phyloP scores from a whole-genome alignment of 2,329 filamentous ascomycete genomes.

The Aspergillus persii region DNA sequence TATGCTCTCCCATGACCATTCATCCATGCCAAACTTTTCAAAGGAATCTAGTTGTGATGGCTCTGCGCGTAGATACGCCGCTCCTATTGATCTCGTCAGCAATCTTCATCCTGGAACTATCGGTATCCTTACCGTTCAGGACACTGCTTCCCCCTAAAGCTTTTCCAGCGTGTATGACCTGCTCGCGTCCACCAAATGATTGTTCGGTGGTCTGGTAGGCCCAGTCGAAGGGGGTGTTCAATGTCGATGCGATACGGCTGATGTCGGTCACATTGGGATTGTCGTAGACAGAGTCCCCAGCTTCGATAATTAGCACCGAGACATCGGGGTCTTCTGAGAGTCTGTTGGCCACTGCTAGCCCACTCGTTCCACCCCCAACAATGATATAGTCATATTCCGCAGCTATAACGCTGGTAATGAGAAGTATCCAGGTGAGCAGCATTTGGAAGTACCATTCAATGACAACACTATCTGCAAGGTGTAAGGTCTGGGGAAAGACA shows the following conservation, averaged over 20 bases:
- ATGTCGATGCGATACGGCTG: slow-evolving; percentile 22
- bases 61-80: slow-evolving; percentile 38
- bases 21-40: slow-evolving; percentile 29
- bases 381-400: slow-evolving; percentile 28
- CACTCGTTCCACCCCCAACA: slow-evolving; percentile 35
- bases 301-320: slow-evolving; percentile 31
- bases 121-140: slow-evolving; percentile 39
- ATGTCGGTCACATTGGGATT: slow-evolving; percentile 30
- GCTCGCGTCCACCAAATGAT: slow-evolving; percentile 30
- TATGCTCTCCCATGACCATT: slow-evolving; percentile 31
- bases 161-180: slow-evolving; percentile 41
- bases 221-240: slow-evolving; percentile 41
- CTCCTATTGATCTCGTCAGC: slow-evolving; percentile 20
- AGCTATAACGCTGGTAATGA: background rate
- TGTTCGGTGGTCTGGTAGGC: slow-evolving; percentile 40
- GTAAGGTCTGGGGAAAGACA: too few relatives aligned
- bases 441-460: background rate
- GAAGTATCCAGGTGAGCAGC: background rate
- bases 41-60: slow-evolving; percentile 38
- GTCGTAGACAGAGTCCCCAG: slow-evolving; percentile 25
- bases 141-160: slow-evolving; percentile 43
- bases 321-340: slow-evolving; percentile 29
- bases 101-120: background rate
- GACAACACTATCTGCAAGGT: too few relatives aligned
- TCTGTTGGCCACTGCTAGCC: slow-evolving; percentile 34